Base-by-base conservation (phyloP, 2,329 filamentous ascomycete genomes). In the Stenocarpella maydis region DNA sequence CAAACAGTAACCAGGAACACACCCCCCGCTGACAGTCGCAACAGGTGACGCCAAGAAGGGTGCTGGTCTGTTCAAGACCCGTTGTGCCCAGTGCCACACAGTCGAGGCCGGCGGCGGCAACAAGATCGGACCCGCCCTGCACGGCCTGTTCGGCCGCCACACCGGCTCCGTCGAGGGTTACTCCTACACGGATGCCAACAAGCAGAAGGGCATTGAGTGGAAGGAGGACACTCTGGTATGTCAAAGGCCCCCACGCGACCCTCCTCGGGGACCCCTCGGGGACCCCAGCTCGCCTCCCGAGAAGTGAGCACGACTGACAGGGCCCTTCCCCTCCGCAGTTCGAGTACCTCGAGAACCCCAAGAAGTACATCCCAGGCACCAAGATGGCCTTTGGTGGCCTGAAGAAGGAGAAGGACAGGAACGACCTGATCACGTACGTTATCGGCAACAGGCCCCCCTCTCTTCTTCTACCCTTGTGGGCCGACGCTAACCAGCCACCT, bases 311-410 rank as follows among this genome's bases (percentile, higher is more conserved):
- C 43, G 24, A 49, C 69, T 71, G 17, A 71, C 39, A 10, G 50
- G 21, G 3, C 15, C 49, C 12, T 37, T 39, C 61, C 24, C 47
- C 41, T 17, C 17, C 28, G 14, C 19, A 64, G 93, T 98, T 97
- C 86, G 89, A 91, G 76, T 99, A 99, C 91, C 95, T 99, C 80
- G 96, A 99, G 90, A 98, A 98, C 92, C 96, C 96, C 86, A 99
- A 99, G 92, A 98, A 98, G 90, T 99, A 95, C 91, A 98, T 99
- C 75, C 96, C 96, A 77, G 96, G 96, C 77, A 99, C 96, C 87
- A 99, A 98, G 94, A 99, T 99, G 96, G 96, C 96, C 79, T 99
- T 98, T 82, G 96, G 96, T 86, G 96, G 96, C 84, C 90, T 99
- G 81, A 99, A 99, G 95, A 99, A 99, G 93, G 90, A 90, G 81